These are phyloP conservation scores for Trypanosoma congolense DNA, from an alignment of 208 protist genomes.

Conservation along the genomic window DNA sequence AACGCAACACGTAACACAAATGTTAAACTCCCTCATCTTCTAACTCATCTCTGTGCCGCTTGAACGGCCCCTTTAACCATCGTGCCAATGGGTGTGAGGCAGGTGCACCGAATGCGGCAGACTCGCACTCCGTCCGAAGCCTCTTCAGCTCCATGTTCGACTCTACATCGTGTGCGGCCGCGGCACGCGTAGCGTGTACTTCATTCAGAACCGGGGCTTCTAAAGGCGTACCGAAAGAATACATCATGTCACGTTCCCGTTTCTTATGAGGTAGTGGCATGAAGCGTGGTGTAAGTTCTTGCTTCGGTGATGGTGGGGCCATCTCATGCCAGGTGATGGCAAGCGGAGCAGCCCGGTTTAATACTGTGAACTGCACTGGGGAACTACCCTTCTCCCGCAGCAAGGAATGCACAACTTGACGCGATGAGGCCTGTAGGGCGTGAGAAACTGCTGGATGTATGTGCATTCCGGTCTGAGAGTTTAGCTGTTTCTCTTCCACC, in stretches of 20 bases:
- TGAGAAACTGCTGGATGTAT: conserved; percentile 10
- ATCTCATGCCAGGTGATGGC: conserved; percentile 19
- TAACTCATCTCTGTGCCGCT: too few relatives aligned
- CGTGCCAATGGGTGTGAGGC: too few relatives aligned
- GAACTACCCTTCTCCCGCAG: not conserved
- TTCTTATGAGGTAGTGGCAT: conserved; percentile 10
- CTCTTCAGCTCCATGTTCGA: too few relatives aligned
- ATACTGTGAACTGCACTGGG: not conserved
- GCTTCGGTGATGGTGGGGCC: not conserved
- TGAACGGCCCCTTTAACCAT: too few relatives aligned
- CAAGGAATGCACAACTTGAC: conserved; percentile 11
- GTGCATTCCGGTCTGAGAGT: conserved; percentile 5
- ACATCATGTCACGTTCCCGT: conserved; percentile 8
- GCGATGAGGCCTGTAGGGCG: conserved; percentile 9
- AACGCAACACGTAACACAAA: too few relatives aligned
- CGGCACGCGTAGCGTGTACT: too few relatives aligned
- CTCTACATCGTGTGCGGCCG: too few relatives aligned
- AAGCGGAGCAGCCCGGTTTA: conserved; percentile 5
- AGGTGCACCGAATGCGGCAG: too few relatives aligned
- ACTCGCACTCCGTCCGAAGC: too few relatives aligned
- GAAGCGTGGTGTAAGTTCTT: not conserved
- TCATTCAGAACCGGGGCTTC: too few relatives aligned
- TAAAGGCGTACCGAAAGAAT: not conserved
- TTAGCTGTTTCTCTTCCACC: not conserved
- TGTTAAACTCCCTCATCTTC: too few relatives aligned